A percentile compares a stretch with the other conserved stretches of the same genome.
phyloP scores from a whole-genome alignment of 2,329 filamentous ascomycete species.

The Dichotomopilus funicola region DNA sequence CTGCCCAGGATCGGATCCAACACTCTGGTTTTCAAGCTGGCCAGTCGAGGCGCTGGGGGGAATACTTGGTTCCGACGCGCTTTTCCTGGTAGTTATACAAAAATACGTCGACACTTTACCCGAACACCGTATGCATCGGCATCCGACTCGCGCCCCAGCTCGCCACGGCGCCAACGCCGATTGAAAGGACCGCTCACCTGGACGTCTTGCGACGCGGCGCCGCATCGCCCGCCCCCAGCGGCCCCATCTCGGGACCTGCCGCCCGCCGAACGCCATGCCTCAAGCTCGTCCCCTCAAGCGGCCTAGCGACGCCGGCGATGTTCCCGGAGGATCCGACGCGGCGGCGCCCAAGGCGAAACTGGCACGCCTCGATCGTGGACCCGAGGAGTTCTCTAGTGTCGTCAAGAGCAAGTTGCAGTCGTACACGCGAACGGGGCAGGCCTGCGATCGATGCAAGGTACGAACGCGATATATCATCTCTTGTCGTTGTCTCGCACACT shows the following conservation, averaged over 20 bases:
- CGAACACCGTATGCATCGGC: no score
- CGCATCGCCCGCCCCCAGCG: no score
- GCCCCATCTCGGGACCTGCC: conserved; percentile 1
- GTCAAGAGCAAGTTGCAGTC: conserved; percentile 51
- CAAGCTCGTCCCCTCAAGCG: conserved; percentile 39
- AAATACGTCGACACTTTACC: no score
- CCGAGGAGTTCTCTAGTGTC: conserved; percentile 48
- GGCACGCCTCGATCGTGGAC: conserved; percentile 41
- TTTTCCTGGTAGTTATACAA: no score
- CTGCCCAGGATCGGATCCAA: no score
- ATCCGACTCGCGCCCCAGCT: no score
- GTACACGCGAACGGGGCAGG: conserved; percentile 67
- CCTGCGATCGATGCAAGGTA: conserved; percentile 80
- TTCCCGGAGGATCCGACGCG: conserved; percentile 28
- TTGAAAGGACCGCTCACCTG: conserved; percentile 4
- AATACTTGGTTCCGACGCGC: no score
- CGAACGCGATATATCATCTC: neutral
- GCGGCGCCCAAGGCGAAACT: conserved; percentile 40
- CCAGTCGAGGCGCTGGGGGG: no score
- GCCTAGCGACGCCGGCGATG: conserved; percentile 34
- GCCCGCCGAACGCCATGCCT: conserved; percentile 30
- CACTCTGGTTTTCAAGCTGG: no score
- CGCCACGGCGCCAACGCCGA: neutral
- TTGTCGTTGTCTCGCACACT: neutral
- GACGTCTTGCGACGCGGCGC: conserved; percentile 12